These are phyloP conservation scores for Elongisporangium undulatum DNA, from an alignment of 352 stramenopile species.

Conservation along the genomic window DNA sequence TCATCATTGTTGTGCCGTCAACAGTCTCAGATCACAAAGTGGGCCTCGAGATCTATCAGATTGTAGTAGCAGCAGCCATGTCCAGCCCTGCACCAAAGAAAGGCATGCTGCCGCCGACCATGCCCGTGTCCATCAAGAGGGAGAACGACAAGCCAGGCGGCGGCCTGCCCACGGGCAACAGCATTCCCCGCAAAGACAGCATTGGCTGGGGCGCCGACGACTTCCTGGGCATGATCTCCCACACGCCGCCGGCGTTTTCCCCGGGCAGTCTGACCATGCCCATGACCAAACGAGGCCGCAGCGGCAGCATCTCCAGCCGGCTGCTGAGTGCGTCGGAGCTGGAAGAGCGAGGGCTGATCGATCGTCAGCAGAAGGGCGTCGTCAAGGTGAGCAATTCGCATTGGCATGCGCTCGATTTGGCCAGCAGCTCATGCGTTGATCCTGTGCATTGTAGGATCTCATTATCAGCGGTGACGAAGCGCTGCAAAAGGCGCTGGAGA, in stretches of 20 bases:
- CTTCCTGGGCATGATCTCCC: constrained; percentile 85
- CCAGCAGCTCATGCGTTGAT: background rate
- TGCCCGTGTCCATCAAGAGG: constrained; percentile 70
- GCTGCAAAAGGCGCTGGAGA: constrained; percentile 86
- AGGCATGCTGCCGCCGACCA: constrained; percentile 49
- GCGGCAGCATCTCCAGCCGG: constrained; percentile 80
- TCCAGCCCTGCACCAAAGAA: constrained; percentile 11
- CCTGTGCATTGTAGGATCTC: constrained; percentile 48
- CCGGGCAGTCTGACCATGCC: constrained; percentile 85
- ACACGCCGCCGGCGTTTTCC: constrained; percentile 90
- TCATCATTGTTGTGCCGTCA: background rate
- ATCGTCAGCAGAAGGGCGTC: constrained; percentile 88
- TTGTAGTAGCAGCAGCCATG: background rate
- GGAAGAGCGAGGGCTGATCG: constrained; percentile 88
- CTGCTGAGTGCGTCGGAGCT: constrained; percentile 87
- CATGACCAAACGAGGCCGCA: constrained; percentile 82
- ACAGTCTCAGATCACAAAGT: background rate
- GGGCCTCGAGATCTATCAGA: background rate
- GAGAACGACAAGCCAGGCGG: constrained; percentile 31
- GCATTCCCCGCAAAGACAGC: constrained; percentile 64
- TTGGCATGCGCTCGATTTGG: background rate
- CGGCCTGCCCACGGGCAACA: constrained; percentile 19
- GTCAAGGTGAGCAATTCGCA: constrained; percentile 53
- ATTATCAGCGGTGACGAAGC: constrained; percentile 91
- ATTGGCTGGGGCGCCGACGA: constrained; percentile 82